phyloP scores from a whole-genome alignment of 139 green algal species.

The Diplosphaera chodatii region DNA sequence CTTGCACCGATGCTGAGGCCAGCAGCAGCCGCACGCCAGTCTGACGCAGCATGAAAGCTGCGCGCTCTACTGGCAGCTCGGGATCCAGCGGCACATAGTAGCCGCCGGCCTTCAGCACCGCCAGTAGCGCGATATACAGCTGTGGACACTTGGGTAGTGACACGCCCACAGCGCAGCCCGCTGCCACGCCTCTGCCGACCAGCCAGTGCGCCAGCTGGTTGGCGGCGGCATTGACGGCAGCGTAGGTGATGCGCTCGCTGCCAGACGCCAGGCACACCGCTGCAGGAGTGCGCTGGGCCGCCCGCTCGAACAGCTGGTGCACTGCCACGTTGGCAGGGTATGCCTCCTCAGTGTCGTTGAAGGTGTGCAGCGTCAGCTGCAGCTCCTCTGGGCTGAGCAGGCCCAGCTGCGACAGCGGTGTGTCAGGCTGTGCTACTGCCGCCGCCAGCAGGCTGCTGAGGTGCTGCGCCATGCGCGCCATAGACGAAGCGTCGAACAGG shows the following conservation, averaged over 20 bases:
- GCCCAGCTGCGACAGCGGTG: not conserved
- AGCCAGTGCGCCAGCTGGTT: slow-evolving; percentile 35
- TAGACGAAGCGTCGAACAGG: not conserved
- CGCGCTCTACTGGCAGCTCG: slow-evolving; percentile 32
- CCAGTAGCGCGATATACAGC: slow-evolving; percentile 33
- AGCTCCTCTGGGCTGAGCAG: not conserved
- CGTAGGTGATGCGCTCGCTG: slow-evolving; percentile 10
- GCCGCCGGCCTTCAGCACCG: slow-evolving; percentile 38
- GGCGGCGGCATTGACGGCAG: slow-evolving; percentile 12
- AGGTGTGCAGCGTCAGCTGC: not conserved
- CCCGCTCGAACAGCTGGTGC: slow-evolving; percentile 18
- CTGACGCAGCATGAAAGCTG: slow-evolving; percentile 22
- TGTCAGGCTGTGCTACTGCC: not conserved
- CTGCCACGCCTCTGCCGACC: slow-evolving; percentile 1
- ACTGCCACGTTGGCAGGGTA: slow-evolving; percentile 5
- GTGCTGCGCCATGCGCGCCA: not conserved
- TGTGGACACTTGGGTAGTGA: slow-evolving; percentile 32
- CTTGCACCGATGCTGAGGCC: not conserved
- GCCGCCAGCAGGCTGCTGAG: not conserved
- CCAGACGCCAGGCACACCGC: slow-evolving; percentile 15
- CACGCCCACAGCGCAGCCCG: slow-evolving; percentile 25
- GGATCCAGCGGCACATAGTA: slow-evolving; percentile 54
- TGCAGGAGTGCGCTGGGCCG: slow-evolving; percentile 2
- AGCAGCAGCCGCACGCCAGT: not conserved
- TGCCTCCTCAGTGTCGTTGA: slow-evolving; percentile 8